Base-by-base conservation (phyloP, 257 asterid species). In the Jacaranda copaia region DNA sequence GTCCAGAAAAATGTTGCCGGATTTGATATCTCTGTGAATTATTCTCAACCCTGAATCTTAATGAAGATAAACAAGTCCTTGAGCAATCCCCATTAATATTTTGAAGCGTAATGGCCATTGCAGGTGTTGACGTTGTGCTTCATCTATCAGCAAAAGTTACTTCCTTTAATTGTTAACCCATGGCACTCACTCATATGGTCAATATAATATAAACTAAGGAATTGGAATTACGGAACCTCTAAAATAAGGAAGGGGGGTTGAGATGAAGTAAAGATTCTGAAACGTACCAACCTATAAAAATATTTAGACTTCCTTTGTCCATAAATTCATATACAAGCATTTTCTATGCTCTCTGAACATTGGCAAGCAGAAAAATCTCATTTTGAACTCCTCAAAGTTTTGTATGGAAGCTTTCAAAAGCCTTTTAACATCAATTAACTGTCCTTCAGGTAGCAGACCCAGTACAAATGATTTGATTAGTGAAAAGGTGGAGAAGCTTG, bases 21-120 rank as follows among this genome's bases (percentile, higher is more conserved):
- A 39, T 8, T 39, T 40, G 40, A 75, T 13, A 68, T 60, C 76
- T 32, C 73, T 51, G 73, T 68, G 77, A 60, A 74, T 25, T 15
- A 74, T 38, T 18, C 55, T 61, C 55, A 74, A 15, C 19, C 73
- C 65, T 45, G 70, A 72, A 72, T 53, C 75, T 73, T 73, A 48
- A 68, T 74, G 80, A 71, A 80, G 84, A 68, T 80, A 74, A 59
- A 75, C n/a, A 59, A 80, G 46, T 59, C 73, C 79, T 59, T 38
- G 42, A 40, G 77, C 72, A 38, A 73, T 9, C 12, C 80, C 73
- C 13, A 15, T 68, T 9, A 80, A 68, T 60, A 74, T 74, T 60
- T 68, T 68, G 51, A 61, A 38, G 13, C 73, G 65, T 52, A 19
- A 8, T 35, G 73, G 6, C 68, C 77, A 78, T 11, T 40, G 57